These are phyloP conservation scores for Colletotrichum musicola DNA, from an alignment of 2,329 filamentous ascomycete species.

Conservation along the genomic window DNA sequence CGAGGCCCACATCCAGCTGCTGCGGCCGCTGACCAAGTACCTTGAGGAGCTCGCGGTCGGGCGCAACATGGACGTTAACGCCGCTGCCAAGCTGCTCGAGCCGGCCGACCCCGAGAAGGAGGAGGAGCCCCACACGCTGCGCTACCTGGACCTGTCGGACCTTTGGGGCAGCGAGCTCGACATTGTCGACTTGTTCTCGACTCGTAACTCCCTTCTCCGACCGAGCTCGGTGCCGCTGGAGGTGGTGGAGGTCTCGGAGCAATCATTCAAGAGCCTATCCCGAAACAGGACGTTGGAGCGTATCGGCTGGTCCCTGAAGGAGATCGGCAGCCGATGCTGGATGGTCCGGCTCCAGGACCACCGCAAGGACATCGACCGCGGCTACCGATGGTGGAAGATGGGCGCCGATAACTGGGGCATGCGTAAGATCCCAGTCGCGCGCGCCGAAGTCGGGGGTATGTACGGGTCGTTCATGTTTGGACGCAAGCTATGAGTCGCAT, in stretches of 20 bases:
- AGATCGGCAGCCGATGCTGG: constrained; percentile 76
- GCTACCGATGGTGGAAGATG: constrained; percentile 81
- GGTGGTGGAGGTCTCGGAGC: constrained; percentile 80
- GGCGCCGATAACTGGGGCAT: constrained; percentile 88
- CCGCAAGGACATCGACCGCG: constrained; percentile 65
- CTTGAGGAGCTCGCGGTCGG: constrained; percentile 83
- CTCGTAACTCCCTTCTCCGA: constrained; percentile 68
- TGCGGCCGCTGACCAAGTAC: constrained; percentile 76
- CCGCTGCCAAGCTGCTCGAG: constrained; percentile 75
- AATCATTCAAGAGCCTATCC: constrained; percentile 73
- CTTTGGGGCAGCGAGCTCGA: constrained; percentile 73
- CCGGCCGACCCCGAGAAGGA: constrained; percentile 55
- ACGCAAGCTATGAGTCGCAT: constrained; percentile 61
- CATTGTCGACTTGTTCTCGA: constrained; percentile 64
- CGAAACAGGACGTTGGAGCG: constrained; percentile 72
- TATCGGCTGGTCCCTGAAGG: constrained; percentile 78
- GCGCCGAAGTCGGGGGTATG: constrained; percentile 92
- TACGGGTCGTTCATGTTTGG: constrained; percentile 82
- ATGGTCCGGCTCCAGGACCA: constrained; percentile 68
- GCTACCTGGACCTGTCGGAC: constrained; percentile 83
- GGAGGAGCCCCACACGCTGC: constrained; percentile 69
- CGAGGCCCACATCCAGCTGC: constrained; percentile 70
- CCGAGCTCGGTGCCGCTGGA: constrained; percentile 75
- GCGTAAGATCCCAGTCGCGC: constrained; percentile 90
- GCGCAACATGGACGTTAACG: constrained; percentile 72